Base-by-base conservation (phyloP, 2,329 filamentous ascomycete species). In the Aspergillus terreus region DNA sequence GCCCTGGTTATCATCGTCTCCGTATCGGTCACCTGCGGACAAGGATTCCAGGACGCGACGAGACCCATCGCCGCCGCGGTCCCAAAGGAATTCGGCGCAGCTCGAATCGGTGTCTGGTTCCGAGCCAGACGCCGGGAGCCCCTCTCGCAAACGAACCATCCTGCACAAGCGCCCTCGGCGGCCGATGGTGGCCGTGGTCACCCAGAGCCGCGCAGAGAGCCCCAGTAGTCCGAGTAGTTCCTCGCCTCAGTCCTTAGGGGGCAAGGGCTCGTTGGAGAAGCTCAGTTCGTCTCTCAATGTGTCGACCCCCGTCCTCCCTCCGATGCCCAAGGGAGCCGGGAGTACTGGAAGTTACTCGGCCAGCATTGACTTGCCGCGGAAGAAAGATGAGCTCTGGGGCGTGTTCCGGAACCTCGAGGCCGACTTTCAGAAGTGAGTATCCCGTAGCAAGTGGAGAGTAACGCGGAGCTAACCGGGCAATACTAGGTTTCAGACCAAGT, bases 331-430 rank as follows among this genome's bases (percentile, higher is more conserved):
- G 36, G 73, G 70, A 4, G 68, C 69, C 2, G 72, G 76, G 25
- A 72, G 71, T 6, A 65, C 67, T 6, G 73, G 76, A 17, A 61
- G 65, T 14, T 61, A 65, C 42, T 55, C 59, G 42, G 52, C 63
- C 46, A 60, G 50, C 42, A 42, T 59, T 12, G 74, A 77, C 19
- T 53, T 62, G 27, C 68, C 75, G n/a, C 78, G 78, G 52, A 85
- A 82, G 67, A 85, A 82, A 58, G 86, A 89, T 64, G 85, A 88
- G 60, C 75, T 89, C 14, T 88, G 84, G 84, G 81, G 78, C 30
- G 77, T 81, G 14, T 90, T 88, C 64, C 79, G 85, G 49, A 76
- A 76, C n/a, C 73, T 90, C 23, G 86, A 89, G 58, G 82, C 78
- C 35, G 86, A 88, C 64, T 85, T 80, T 61, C 79, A 84, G 61